phyloP scores from a whole-genome alignment of 1,284 basidiomycete species.

The Neolentinus lepideus region DNA sequence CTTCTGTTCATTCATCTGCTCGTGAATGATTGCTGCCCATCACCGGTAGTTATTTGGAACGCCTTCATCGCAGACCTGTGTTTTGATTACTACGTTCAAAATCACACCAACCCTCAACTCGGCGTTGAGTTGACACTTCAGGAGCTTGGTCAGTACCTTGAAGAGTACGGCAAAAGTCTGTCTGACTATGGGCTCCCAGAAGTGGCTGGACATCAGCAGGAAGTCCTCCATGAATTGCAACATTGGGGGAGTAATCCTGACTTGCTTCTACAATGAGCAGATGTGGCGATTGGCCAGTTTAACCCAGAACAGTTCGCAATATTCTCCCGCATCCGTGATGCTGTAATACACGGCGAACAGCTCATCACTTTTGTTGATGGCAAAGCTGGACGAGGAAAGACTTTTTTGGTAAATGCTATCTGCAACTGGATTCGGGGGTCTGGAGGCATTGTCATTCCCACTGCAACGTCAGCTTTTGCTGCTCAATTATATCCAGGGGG shows the following conservation, averaged over 20 bases:
- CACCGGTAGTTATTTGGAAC: constrained; percentile 13
- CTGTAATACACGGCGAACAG: constrained; percentile 12
- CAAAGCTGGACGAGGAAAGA: constrained; percentile 33
- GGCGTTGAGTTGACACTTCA: constrained; percentile 17
- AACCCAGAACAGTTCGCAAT: constrained; percentile 23
- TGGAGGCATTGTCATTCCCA: constrained; percentile 25
- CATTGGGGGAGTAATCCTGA: constrained; percentile 16
- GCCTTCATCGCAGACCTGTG: constrained; percentile 1
- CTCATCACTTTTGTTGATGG: constrained; percentile 28
- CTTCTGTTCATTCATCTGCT: constrained; percentile 16
- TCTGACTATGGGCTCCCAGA: constrained; percentile 21
- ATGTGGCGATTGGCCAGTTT: constrained; percentile 13
- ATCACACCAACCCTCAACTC: neutral
- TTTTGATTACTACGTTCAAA: constrained; percentile 6
- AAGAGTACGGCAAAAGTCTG: constrained; percentile 18
- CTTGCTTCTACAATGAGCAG: constrained; percentile 15
- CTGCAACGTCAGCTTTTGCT: constrained; percentile 30
- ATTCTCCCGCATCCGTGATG: constrained; percentile 19
- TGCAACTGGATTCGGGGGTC: constrained; percentile 22
- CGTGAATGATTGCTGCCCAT: constrained; percentile 11
- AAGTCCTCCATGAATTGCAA: constrained; percentile 21
- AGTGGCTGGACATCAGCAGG: constrained; percentile 14
- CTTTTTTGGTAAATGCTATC: constrained; percentile 26
- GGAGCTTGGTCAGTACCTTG: constrained; percentile 15
- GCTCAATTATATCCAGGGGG: constrained; percentile 31